phyloP scores from a whole-genome alignment of 1,284 basidiomycete species.

The Grifola frondosa region DNA sequence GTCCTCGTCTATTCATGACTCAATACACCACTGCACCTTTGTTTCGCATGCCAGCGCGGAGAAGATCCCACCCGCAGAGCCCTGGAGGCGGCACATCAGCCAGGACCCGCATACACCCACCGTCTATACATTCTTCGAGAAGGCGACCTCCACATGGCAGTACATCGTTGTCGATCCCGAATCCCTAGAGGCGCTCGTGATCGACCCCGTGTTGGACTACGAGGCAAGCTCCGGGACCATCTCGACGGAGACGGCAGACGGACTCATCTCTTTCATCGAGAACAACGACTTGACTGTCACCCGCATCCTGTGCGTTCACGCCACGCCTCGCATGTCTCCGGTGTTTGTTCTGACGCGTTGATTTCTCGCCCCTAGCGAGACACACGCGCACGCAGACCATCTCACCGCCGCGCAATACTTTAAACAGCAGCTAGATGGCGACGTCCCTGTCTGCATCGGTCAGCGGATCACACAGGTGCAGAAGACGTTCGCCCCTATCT shows the following conservation, averaged over 20 bases:
- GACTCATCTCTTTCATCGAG: constrained; percentile 34
- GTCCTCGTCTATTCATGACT: background rate
- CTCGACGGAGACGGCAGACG: constrained; percentile 37
- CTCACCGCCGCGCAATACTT: constrained; percentile 40
- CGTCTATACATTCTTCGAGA: constrained; percentile 34
- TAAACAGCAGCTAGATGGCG: constrained; percentile 31
- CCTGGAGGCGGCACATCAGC: constrained; percentile 26
- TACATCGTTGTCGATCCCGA: constrained; percentile 37
- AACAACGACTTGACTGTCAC: constrained; percentile 32
- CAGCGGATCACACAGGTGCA: constrained; percentile 38
- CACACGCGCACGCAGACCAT: constrained; percentile 44
- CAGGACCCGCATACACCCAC: constrained; percentile 25
- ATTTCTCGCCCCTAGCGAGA: constrained; percentile 30
- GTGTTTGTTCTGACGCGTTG: background rate
- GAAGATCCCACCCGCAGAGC: constrained; percentile 20
- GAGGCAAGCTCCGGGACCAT: constrained; percentile 34
- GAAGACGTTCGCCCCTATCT: constrained; percentile 36
- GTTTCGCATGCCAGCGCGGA: constrained; percentile 11
- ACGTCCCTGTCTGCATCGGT: constrained; percentile 38
- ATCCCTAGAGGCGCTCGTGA: constrained; percentile 33
- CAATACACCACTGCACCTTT: background rate
- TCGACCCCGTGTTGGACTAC: constrained; percentile 41
- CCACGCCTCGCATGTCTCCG: background rate
- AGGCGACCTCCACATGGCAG: constrained; percentile 36
- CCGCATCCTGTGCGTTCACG: constrained; percentile 33